Conservation (phyloP, 768 basidiomycete species). For the Russula emetica region DNA sequence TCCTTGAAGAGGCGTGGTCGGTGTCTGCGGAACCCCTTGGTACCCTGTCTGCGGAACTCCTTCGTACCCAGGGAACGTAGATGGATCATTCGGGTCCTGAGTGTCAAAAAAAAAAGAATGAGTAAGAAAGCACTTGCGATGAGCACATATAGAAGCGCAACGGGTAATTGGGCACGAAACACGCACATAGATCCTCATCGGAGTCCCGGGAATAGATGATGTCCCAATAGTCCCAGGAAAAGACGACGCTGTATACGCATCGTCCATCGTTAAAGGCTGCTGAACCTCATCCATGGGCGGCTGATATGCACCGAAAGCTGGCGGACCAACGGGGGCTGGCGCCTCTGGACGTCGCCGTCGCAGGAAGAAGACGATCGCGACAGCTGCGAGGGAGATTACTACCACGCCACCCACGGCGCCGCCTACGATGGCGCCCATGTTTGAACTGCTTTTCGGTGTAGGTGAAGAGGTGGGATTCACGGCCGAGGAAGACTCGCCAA, state of each 20-base stretch:
- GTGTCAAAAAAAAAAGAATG: too few species aligned
- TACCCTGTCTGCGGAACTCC: not conserved
- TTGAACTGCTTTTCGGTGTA: not conserved
- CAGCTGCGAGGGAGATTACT: not conserved
- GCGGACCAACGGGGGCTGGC: not conserved
- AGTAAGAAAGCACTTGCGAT: too few species aligned
- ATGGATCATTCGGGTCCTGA: constrained; percentile 15
- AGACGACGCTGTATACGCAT: not conserved
- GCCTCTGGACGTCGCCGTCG: not conserved
- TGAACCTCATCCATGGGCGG: not conserved
- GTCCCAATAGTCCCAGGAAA: not conserved
- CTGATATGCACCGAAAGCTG: not conserved
- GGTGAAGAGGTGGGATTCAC: not conserved
- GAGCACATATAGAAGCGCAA: too few species aligned
- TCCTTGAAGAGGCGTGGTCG: not conserved
- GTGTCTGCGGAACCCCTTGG: not conserved
- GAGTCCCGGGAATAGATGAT: not conserved
- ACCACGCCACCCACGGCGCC: constrained; percentile 7
- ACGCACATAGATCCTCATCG: constrained; percentile 18
- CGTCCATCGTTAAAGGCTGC: not conserved
- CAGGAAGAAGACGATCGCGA: not conserved
- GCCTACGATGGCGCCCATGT: not conserved
- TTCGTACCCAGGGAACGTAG: constrained; percentile 11
- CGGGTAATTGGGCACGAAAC: not conserved
- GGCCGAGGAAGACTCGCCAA: too few species aligned